Conservation (phyloP, 2,329 filamentous ascomycete species). For the Pseudomassariella vexata region DNA sequence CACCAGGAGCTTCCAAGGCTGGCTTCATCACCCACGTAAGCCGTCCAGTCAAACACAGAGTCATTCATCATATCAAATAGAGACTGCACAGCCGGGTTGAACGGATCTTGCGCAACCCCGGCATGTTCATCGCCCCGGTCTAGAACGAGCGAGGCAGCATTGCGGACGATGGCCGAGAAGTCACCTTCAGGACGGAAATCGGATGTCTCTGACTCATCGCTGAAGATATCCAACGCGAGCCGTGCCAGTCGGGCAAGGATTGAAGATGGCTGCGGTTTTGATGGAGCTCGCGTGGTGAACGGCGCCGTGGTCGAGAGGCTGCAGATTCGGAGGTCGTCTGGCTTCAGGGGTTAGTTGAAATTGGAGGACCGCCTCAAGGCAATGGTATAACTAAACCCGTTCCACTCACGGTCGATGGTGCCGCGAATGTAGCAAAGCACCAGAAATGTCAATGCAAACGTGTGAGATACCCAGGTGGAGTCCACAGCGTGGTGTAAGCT, state of each 20-base stretch:
- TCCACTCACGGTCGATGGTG: slow-evolving; percentile 3
- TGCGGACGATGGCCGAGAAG: slow-evolving; percentile 1
- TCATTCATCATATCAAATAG: slow-evolving; percentile 5
- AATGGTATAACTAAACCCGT: too few species aligned
- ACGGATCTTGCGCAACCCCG: background rate
- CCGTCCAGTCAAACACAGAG: slow-evolving; percentile 3
- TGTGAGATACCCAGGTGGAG: slow-evolving; percentile 3
- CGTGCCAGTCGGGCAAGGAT: slow-evolving; percentile 1
- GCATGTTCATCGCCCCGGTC: background rate
- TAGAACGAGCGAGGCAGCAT: slow-evolving; percentile 3
- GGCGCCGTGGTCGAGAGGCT: background rate
- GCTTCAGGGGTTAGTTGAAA: background rate
- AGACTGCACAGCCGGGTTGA: slow-evolving; percentile 3
- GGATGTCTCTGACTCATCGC: background rate
- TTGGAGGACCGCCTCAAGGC: too few species aligned
- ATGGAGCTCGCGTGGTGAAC: background rate
- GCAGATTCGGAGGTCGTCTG: slow-evolving; percentile 2
- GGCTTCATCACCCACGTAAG: too few species aligned
- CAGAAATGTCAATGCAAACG: slow-evolving; percentile 4
- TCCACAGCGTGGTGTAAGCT: slow-evolving; percentile 4
- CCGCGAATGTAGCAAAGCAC: slow-evolving; percentile 3
- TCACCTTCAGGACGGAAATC: slow-evolving; percentile 1
- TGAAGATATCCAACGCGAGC: slow-evolving; percentile 3
- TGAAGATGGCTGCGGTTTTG: background rate
- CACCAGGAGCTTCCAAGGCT: too few species aligned